phyloP scores from a whole-genome alignment of 805 yeast genomes.

The Komagataella mondaviorum region DNA sequence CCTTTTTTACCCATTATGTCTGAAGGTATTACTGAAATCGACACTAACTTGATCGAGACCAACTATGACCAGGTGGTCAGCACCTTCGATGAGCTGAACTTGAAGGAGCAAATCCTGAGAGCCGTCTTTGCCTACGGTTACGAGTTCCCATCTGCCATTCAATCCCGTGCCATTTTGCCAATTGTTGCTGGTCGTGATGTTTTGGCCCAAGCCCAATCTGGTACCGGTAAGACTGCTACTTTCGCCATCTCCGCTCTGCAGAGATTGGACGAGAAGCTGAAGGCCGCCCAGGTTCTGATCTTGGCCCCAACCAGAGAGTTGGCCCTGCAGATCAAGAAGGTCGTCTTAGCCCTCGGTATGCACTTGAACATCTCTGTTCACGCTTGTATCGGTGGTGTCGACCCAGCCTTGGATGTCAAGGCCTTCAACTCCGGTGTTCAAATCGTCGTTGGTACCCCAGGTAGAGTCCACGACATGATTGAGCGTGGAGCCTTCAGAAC shows the following conservation, averaged over 20 bases:
- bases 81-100: slow-evolving; percentile 66
- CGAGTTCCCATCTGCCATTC: slow-evolving; percentile 95
- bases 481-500: slow-evolving; percentile 67
- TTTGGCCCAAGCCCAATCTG: slow-evolving; percentile 97
- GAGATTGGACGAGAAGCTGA: slow-evolving; percentile 58
- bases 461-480: slow-evolving; percentile 85
- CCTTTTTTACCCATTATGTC: slow-evolving; percentile 22
- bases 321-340: slow-evolving; percentile 86
- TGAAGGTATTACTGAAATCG: slow-evolving; percentile 71
- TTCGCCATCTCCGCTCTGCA: slow-evolving; percentile 91
- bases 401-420: slow-evolving; percentile 69
- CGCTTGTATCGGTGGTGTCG: slow-evolving; percentile 92
- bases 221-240: slow-evolving; percentile 98
- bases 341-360: slow-evolving; percentile 75
- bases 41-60: slow-evolving; percentile 75
- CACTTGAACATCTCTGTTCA: slow-evolving; percentile 78
- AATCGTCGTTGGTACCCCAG: slow-evolving; percentile 95
- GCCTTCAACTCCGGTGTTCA: slow-evolving; percentile 69
- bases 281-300: slow-evolving; percentile 79
- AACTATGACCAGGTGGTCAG: slow-evolving; percentile 88
- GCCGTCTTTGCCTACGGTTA: slow-evolving; percentile 84
- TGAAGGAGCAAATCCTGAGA: slow-evolving; percentile 61
- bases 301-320: slow-evolving; percentile 94
- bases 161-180: slow-evolving; percentile 93
- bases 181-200: slow-evolving; percentile 91